These are phyloP conservation scores for Oryza glumipatula DNA, from an alignment of 176 grass and related monocot genomes.

Conservation along the genomic window DNA sequence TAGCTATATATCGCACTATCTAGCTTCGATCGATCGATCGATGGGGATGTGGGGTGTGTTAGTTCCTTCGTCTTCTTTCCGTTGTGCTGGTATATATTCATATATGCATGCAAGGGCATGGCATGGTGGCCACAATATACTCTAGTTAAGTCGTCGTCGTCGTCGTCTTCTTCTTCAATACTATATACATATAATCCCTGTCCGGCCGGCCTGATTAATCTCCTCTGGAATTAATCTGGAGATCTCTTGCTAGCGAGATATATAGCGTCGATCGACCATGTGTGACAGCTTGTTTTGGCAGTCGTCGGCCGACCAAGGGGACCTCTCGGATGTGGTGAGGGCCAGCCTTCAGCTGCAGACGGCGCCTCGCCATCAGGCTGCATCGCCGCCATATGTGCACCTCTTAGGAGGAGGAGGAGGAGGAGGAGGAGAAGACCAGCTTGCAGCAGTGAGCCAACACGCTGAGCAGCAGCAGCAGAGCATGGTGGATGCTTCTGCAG, in stretches of 20 bases:
- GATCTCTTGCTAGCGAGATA: background rate
- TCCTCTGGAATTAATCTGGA: background rate
- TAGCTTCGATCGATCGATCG: background rate
- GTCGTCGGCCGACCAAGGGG: conserved; percentile 64
- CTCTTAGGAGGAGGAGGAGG: background rate
- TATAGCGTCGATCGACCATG: conserved; percentile 42
- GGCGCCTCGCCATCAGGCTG: background rate
- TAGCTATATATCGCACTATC: background rate
- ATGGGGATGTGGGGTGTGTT: background rate
- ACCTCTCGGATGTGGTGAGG: conserved; percentile 68
- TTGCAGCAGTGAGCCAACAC: background rate
- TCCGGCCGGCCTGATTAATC: background rate
- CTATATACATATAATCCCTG: no score
- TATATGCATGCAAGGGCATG: background rate
- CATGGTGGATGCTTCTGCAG: no score
- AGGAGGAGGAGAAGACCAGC: background rate
- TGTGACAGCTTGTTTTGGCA: conserved; percentile 78
- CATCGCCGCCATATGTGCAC: background rate
- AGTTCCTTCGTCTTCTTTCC: background rate
- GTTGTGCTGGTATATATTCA: background rate
- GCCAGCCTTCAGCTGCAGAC: conserved; percentile 38
- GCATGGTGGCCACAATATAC: background rate
- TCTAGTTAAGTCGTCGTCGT: no score
- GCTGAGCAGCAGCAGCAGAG: conserved; percentile 1
- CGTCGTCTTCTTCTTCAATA: no score